phyloP scores from a whole-genome alignment of 345 rosid species.

The Clarkia xantiana region DNA sequence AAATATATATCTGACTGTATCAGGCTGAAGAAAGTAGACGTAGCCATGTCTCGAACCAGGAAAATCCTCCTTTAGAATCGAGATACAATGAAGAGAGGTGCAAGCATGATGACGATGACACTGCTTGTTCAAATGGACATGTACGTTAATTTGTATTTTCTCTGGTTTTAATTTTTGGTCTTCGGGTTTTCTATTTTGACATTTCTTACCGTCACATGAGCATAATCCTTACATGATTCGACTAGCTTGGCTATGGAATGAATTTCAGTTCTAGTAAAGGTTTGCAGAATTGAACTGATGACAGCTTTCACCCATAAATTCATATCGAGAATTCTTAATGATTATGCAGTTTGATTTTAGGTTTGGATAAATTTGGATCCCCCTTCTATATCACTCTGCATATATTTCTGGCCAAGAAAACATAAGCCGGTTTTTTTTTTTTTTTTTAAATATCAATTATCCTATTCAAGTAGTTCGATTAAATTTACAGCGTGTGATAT shows the following conservation, averaged over 20 bases:
- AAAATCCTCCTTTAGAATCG: constrained; percentile 9
- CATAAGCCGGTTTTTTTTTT: constrained; percentile 38
- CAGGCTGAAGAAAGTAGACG: constrained; percentile 37
- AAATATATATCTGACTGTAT: constrained; percentile 34
- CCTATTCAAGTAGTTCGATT: no score
- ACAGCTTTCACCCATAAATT: constrained; percentile 3
- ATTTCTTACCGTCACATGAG: no score
- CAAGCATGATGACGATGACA: constrained; percentile 21
- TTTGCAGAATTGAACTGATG: no score
- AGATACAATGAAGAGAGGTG: constrained; percentile 12
- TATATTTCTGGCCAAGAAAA: constrained; percentile 69
- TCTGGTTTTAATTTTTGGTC: not conserved
- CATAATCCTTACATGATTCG: no score
- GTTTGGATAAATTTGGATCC: constrained; percentile 96
- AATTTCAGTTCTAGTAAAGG: not conserved
- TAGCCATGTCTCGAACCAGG: constrained; percentile 2
- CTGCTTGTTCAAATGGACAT: constrained; percentile 30
- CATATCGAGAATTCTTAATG: constrained; percentile 78
- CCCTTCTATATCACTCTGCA: constrained; percentile 86
- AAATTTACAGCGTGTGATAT: not conserved
- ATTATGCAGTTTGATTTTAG: constrained; percentile 28
- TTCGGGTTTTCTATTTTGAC: not conserved
- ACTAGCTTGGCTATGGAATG: not conserved
- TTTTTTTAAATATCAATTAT: not conserved
- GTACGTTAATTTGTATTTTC: constrained; percentile 22